Base-by-base conservation (phyloP, 129 eudicot genomes). In the Kitagawia praeruptora region DNA sequence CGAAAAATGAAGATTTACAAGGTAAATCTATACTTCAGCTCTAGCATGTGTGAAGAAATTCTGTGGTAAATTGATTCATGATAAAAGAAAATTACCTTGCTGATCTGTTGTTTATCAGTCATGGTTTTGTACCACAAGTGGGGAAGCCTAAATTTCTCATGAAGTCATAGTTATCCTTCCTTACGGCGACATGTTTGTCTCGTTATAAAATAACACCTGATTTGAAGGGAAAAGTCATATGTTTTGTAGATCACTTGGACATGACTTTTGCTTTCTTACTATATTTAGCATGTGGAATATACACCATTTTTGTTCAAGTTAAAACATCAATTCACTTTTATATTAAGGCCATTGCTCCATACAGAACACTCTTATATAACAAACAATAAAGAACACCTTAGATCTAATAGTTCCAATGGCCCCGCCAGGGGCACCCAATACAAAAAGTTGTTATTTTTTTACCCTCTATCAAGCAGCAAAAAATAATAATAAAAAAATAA, bases 1-100 rank as follows among this genome's bases (percentile, higher is more conserved):
- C 73, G 39, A 96, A 87, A 84, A 84, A 70, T 81, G 99, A 96
- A 83, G 94, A 86, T 78, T 58, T 54, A 79, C 89, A 82, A 89
- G 90, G 90, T 90, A 82, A 23, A 19, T 1, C 23, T 27, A 9
- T 31, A 23, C 73, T 75, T 6, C 61, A 78, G 12, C 74, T 71
- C 15, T 28, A 70, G 9, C 42, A 9, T 42, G 8, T 40, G 11
- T 27, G 58, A 51, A 41, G 15, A 40, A 7, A 13, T 46, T 46
- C 38, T 75, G 38, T 72, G 28, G 47, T 27, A 13, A 31, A 39
- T 13, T 39, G 41, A 70, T 70, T 18, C n/a, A 70, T 70, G 12
- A 34, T 34, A 39, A 70, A 8, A 39, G 10, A 18, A 70, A 16
- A 70, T 39, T 9, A 19, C 47, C 12, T 73, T 23, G 25, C 34